These are phyloP conservation scores for Didymellaceae sp. DNA, from an alignment of 2,329 filamentous ascomycete genomes.

Conservation along the genomic window DNA sequence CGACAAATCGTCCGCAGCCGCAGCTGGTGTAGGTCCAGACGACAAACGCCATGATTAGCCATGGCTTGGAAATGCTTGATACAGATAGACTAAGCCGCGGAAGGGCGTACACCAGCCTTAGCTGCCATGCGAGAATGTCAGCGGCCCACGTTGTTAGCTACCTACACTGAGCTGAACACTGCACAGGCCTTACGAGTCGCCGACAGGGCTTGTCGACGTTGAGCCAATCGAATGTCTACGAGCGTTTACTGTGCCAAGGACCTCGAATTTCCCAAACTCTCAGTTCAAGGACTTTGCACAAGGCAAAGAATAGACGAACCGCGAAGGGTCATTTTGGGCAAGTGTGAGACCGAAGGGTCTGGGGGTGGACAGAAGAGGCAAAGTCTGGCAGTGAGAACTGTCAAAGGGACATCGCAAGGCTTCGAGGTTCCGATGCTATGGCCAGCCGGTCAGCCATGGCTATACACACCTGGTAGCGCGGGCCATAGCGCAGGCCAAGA, in stretches of 20 bases:
- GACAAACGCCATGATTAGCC: constrained; percentile 4
- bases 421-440: background rate
- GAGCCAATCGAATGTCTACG: background rate
- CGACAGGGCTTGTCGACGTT: background rate
- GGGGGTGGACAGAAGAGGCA: background rate
- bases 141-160: background rate
- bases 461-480: background rate
- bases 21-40: constrained; percentile 4
- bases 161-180: background rate
- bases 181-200: background rate
- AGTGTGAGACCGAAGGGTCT: background rate
- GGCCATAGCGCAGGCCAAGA: constrained; percentile 2
- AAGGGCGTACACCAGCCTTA: constrained; percentile 4
- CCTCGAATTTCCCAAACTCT: background rate
- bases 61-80: constrained; percentile 10
- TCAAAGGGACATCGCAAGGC: background rate
- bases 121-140: background rate
- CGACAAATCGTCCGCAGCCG: background rate
- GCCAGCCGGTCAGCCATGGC: constrained; percentile 3
- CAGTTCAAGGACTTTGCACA: background rate
- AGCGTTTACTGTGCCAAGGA: background rate
- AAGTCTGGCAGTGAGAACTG: background rate
- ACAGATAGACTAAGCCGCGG: background rate
- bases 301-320: constrained; percentile 2
- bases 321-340: background rate